phyloP scores from a whole-genome alignment of 2,329 filamentous ascomycete genomes.

The Xylariaceae sp. region DNA sequence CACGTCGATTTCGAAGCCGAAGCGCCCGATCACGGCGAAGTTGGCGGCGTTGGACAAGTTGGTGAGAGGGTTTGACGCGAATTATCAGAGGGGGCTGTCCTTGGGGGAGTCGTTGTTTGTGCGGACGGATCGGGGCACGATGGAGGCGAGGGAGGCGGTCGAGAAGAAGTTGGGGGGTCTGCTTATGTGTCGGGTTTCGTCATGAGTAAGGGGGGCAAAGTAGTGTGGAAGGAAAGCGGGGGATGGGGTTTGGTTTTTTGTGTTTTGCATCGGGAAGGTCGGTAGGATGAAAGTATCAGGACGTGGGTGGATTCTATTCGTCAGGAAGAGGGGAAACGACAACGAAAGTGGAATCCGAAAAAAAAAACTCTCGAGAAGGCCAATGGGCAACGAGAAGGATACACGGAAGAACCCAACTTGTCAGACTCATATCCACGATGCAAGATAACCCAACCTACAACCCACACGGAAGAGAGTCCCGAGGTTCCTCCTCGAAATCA shows the following conservation, averaged over 20 bases:
- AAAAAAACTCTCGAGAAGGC: too few species aligned
- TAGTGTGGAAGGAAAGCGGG: background rate
- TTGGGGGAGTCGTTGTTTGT: slow-evolving; percentile 81
- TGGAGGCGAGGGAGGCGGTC: slow-evolving; percentile 79
- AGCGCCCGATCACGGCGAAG: slow-evolving; percentile 61
- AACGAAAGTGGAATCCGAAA: too few species aligned
- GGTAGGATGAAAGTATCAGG: too few species aligned
- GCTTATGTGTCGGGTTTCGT: slow-evolving; percentile 62
- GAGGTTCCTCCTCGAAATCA: too few species aligned
- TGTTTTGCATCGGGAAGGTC: too few species aligned
- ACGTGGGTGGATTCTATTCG: too few species aligned
- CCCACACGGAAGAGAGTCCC: too few species aligned
- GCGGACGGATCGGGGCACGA: slow-evolving; percentile 67
- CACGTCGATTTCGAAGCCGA: slow-evolving; percentile 65
- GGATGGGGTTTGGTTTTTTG: background rate
- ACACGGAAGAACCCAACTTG: too few species aligned
- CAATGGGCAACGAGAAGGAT: too few species aligned
- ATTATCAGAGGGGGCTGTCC: slow-evolving; percentile 59
- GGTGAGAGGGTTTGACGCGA: slow-evolving; percentile 60
- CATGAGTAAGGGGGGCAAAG: slow-evolving; percentile 11
- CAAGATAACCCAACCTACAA: too few species aligned
- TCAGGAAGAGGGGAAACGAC: too few species aligned
- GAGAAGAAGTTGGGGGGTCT: slow-evolving; percentile 75
- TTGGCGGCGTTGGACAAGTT: slow-evolving; percentile 58
- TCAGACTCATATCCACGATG: too few species aligned